Evolutionary conservation across 305 asterid species (phyloP), one percentile per base, ranked within the genome.

Genomic region (Ruellia speciosa): DNA sequence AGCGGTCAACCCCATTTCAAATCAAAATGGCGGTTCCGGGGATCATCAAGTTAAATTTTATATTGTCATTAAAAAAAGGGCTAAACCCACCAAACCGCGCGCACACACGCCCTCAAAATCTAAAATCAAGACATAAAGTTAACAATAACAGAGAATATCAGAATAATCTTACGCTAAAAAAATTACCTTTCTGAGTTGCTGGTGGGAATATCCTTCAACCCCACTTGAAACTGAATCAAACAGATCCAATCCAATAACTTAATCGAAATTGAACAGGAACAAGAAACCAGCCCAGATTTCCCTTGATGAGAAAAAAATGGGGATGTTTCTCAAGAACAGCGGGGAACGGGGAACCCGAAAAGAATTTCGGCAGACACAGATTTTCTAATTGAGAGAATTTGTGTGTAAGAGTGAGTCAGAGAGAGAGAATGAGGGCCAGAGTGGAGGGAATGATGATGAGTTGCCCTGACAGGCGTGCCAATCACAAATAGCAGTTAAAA

Each of bases 391-490:
- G n/a, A 46, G 63, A 64, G 46, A 71, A 63, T 59, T 40, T 7
- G 61, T 18, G 7, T 11, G 54, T 37, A 58, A 52, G 64, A 56
- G 69, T 49, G 55, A 54, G 62, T n/a, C n/a, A n/a, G 48, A 60
- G 43, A 40, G 63, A 14, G 62, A 55, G 11, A 59, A 41, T 69
- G 18, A 56, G 31, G 45, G 66, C 46, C 55, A 72, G 74, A 69
- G 65, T 69, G 83, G 77, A 79, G 70, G 80, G 80, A 79, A 82
- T 74, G 83, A 74, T 70, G 73, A 66, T 70, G 89, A 74, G 83
- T 64, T 73, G 86, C 81, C 3, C 84, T 75, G 79, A 77, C 84
- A 78, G 83, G 86, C 90, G 77, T 77, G 80, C 83, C 80, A 51
- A 68, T 69, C 83, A 74, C 80, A 71, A 71, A 53, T 73, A 64